These are phyloP conservation scores for Colletotrichum caudatum DNA, from an alignment of 2,329 filamentous ascomycete genomes.

Conservation along the genomic window DNA sequence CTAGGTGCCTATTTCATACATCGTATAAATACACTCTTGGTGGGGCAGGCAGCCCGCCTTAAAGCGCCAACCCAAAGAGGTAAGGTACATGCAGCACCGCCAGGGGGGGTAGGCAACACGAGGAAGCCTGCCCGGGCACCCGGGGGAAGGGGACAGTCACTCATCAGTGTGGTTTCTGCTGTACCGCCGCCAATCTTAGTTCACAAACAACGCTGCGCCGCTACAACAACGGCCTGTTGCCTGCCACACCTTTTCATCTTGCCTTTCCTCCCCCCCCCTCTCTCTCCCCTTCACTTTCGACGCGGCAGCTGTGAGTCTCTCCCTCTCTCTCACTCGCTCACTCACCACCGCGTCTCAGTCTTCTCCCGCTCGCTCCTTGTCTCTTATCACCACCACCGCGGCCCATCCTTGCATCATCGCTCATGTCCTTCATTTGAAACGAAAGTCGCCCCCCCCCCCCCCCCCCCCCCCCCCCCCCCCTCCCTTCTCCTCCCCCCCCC, in stretches of 20 bases:
- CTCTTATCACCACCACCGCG: not conserved
- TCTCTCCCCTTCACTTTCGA: not conserved
- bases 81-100: slow-evolving; percentile 17
- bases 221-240: slow-evolving; percentile 8
- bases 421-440: slow-evolving; percentile 19
- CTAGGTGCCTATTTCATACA: no score
- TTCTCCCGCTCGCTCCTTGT: not conserved
- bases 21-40: not conserved
- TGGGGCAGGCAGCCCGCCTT: not conserved
- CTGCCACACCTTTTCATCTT: slow-evolving; percentile 19
- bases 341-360: slow-evolving; percentile 3
- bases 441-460: not conserved
- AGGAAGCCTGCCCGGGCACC: slow-evolving; percentile 1
- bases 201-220: slow-evolving; percentile 17
- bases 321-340: not conserved
- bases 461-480: no score
- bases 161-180: slow-evolving; percentile 3
- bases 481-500: no score
- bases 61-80: slow-evolving; percentile 14
- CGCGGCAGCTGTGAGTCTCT: slow-evolving; percentile 14
- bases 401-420: slow-evolving; percentile 20
- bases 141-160: slow-evolving; percentile 6
- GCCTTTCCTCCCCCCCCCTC: slow-evolving; percentile 5
- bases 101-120: slow-evolving; percentile 2
- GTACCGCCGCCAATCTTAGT: slow-evolving; percentile 23